Conservation (phyloP, 2,329 filamentous ascomycete genomes). For the Neonectria hederae region DNA sequence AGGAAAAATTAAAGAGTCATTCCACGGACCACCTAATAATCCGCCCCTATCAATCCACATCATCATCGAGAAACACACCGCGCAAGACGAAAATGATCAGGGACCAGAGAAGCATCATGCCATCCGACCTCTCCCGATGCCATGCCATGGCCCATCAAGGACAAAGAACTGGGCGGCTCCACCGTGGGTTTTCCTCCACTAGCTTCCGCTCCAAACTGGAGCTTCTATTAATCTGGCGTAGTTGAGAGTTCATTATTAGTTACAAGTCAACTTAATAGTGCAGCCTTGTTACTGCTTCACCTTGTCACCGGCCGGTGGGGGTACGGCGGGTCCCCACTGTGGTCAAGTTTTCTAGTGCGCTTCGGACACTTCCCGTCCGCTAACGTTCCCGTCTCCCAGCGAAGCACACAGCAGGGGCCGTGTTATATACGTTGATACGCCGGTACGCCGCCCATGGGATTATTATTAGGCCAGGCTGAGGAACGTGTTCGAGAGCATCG, state of each 20-base stretch:
- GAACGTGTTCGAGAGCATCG: constrained; percentile 1
- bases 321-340: constrained; percentile 1
- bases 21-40: constrained; percentile 18
- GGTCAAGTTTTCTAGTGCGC: constrained; percentile 16
- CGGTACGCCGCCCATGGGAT: background rate
- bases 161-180: background rate
- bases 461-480: constrained; percentile 4
- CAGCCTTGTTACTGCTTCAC: constrained; percentile 2
- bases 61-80: background rate
- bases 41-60: constrained; percentile 29
- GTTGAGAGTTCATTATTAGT: background rate
- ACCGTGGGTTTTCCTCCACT: background rate
- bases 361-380: constrained; percentile 26
- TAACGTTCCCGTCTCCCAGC: constrained; percentile 1
- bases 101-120: constrained; percentile 6
- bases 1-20: constrained; percentile 20
- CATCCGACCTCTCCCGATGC: constrained; percentile 38
- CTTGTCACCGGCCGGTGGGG: constrained; percentile 8
- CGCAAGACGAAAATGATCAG: constrained; percentile 15
- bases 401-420: background rate
- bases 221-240: background rate
- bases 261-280: no score
- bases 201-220: background rate
- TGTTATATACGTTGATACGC: background rate
- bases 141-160: background rate